Evolutionary conservation across 176 grass and related monocot genomes (phyloP).

Genomic region (Carex kokanica): DNA sequence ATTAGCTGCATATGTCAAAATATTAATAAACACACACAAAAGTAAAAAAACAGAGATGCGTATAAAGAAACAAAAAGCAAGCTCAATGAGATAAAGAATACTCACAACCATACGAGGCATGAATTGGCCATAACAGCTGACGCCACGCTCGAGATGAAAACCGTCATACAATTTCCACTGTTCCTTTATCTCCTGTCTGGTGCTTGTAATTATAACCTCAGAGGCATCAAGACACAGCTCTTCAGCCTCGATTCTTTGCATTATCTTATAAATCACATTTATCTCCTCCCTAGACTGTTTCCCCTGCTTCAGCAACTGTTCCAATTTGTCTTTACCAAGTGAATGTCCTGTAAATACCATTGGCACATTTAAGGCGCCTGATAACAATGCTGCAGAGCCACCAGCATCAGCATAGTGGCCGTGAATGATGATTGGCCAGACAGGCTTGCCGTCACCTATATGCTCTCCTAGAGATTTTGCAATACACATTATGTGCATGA

Average conservation of each 20-base stretch:
- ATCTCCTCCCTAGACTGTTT: conserved; percentile 72
- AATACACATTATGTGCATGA: conserved; percentile 67
- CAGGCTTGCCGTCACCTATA: conserved; percentile 50
- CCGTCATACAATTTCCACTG: conserved; percentile 86
- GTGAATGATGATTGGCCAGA: conserved; percentile 80
- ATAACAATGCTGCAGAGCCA: conserved; percentile 76
- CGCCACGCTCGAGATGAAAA: conserved; percentile 64
- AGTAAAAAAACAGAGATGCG: conserved; percentile 1
- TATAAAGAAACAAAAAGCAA: conserved; percentile 21
- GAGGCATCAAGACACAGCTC: conserved; percentile 76
- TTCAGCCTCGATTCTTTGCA: conserved; percentile 77
- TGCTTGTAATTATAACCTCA: conserved; percentile 86
- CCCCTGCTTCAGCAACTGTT: conserved; percentile 81
- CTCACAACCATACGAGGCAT: conserved; percentile 84
- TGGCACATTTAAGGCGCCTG: conserved; percentile 73
- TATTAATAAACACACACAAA: conserved; percentile 7
- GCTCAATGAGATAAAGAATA: conserved; percentile 20
- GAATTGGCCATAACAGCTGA: conserved; percentile 59
- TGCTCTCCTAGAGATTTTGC: conserved; percentile 78
- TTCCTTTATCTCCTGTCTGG: conserved; percentile 77
- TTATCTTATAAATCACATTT: conserved; percentile 79
- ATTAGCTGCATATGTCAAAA: conserved; percentile 46
- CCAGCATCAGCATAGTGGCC: conserved; percentile 90
- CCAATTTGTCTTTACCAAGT: conserved; percentile 79
- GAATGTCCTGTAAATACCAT: conserved; percentile 92